A percentile compares a stretch with the other conserved stretches of the same genome.
These are phyloP conservation scores for Suhomyces panamericanus DNA, from an alignment of 1,139 yeast genomes.

Conservation along the genomic window DNA sequence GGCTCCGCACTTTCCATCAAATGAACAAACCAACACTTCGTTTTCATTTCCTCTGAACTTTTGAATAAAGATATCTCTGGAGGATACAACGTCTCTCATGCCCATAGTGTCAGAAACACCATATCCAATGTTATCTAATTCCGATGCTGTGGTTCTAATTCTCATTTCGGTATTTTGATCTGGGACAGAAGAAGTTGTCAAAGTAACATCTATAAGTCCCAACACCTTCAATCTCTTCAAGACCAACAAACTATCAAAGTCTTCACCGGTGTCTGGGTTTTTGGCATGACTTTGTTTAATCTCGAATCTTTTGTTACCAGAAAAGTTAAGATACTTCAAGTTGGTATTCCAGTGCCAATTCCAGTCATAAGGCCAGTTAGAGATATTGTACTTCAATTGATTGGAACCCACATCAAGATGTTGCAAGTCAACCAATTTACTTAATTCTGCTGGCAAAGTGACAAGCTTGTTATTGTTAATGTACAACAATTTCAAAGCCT, in stretches of 20 bases:
- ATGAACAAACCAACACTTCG: constrained; percentile 72
- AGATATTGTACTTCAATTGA: constrained; percentile 84
- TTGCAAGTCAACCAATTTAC: constrained; percentile 62
- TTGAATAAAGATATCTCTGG: constrained; percentile 84
- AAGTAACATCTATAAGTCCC: constrained; percentile 93
- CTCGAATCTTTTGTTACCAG: constrained; percentile 91
- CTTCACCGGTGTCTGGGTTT: constrained; percentile 49
- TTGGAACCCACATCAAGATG: constrained; percentile 92
- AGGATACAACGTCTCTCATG: constrained; percentile 60
- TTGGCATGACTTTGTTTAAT: constrained; percentile 62
- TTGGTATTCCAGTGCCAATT: constrained; percentile 89
- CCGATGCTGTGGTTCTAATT: constrained; percentile 90
- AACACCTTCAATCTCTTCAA: constrained; percentile 70
- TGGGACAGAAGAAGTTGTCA: constrained; percentile 81
- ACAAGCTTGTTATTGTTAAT: constrained; percentile 84
- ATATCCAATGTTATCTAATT: constrained; percentile 71
- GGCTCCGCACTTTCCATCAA: constrained; percentile 76
- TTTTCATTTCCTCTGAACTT: constrained; percentile 81
- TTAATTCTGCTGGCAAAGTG: constrained; percentile 85
- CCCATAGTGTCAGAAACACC: constrained; percentile 94
- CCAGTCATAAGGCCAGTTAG: constrained; percentile 97
- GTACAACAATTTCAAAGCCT: constrained; percentile 59
- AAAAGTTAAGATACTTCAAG: constrained; percentile 77
- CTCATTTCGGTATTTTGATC: constrained; percentile 84
- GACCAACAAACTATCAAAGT: constrained; percentile 75